Base-by-base conservation (phyloP, 116 monocot species). In the Cymodocea nodosa region DNA sequence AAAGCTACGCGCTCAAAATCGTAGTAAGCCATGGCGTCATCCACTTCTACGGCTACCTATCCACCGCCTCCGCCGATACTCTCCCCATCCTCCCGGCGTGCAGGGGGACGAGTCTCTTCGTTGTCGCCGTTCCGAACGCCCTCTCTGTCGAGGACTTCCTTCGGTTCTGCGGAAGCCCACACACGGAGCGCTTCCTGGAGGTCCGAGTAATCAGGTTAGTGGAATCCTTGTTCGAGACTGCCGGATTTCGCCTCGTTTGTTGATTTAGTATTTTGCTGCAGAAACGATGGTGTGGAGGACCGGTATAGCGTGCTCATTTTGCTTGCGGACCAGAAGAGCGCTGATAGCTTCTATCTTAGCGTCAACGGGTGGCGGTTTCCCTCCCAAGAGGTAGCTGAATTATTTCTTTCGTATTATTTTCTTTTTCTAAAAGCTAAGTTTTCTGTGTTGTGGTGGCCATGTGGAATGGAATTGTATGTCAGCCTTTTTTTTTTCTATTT, bases 211-310 rank as follows among this genome's bases (percentile, higher is more conserved):
- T 97, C 71, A 90, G 90, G 94, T 94, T 44, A 22, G 15, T 4
- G 51, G 51, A 39, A 23, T 14, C 22, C 20, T 14, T n/a, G 57
- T 2, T 35, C 39, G 63, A 6, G 5, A 58, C 19, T 50, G 25
- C 9, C 17, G 35, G 17, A 13, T 49, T 65, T 23, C 6, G 65
- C 50, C 23, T 50, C 23, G 2, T 50, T 50, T 49, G 35, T 18
- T 49, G 44, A 15, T 15, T 65, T 51, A 6, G 51, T 24, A 24
- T 17, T 35, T 37, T 6, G 60, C 44, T 65, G 39, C 65, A 98
- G 92, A 82, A 86, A 98, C 61, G 98, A 98, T 73, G 86, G 70
- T 9, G 65, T 84, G 36, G 98, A 98, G 62, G 92, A 98, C 35
- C 79, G 92, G 8, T 98, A 89, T 23, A 92, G 98, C 63, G 84